Percentiles rank a stretch among this genome's conserved stretches.
Conservation (phyloP, 164 flowering plant species). For the Echeveria elegans region DNA sequence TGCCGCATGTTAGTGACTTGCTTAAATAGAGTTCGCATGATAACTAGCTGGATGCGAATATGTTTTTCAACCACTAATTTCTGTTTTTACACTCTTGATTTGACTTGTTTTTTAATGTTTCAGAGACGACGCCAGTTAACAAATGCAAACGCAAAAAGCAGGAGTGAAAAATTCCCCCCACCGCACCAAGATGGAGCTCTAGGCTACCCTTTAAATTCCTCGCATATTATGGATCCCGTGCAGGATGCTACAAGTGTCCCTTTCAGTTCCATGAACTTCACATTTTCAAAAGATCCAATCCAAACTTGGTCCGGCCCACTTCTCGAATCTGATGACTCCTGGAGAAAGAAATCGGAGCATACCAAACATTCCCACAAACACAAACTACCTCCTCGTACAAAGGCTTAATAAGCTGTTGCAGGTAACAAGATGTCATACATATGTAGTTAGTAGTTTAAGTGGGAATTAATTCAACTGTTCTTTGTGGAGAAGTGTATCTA, state of each 20-base stretch:
- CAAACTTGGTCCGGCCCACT: slow-evolving; percentile 92
- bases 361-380: slow-evolving; percentile 25
- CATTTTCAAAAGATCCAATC: slow-evolving; percentile 50
- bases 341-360: slow-evolving; percentile 41
- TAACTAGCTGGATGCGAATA: background rate
- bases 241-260: slow-evolving; percentile 74
- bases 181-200: slow-evolving; percentile 95
- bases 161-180: slow-evolving; percentile 95
- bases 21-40: background rate
- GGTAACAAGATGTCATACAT: background rate
- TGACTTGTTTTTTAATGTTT: background rate
- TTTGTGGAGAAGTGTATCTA: background rate
- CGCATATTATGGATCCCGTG: slow-evolving; percentile 55
- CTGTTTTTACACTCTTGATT: background rate
- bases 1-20: background rate
- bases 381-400: slow-evolving; percentile 19
- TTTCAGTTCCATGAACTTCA: slow-evolving; percentile 60
- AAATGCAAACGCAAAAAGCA: slow-evolving; percentile 94
- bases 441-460: background rate
- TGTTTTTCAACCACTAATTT: background rate
- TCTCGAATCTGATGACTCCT: slow-evolving; percentile 42
- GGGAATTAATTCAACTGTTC: background rate
- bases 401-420: slow-evolving; percentile 21
- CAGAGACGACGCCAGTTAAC: slow-evolving; percentile 84
- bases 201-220: slow-evolving; percentile 64